Conservation (phyloP, 306 rosid genomes). For the Benincasa hispida region DNA sequence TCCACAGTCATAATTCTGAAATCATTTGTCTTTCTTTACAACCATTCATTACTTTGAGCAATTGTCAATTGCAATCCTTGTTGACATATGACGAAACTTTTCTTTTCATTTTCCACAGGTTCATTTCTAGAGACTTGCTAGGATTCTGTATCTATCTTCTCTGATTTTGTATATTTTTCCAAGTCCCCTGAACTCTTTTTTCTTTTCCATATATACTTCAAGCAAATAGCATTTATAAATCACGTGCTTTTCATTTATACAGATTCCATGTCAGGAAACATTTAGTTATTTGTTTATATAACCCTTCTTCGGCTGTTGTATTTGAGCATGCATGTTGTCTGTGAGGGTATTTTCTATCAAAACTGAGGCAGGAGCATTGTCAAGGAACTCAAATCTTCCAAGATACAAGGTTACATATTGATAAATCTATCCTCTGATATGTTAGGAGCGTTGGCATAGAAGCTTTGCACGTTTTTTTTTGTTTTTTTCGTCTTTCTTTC, state of each 20-base stretch:
- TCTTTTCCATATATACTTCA: neutral
- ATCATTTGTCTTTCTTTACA: neutral
- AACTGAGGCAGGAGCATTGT: neutral
- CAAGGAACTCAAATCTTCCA: neutral
- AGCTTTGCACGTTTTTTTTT: neutral
- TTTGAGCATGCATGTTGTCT: neutral
- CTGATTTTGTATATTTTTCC: neutral
- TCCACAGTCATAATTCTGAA: neutral
- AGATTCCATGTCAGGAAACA: neutral
- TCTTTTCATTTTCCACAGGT: neutral
- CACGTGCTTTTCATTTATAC: neutral
- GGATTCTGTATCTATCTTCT: constrained; percentile 1
- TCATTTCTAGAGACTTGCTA: neutral
- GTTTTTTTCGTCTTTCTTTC: too few species aligned
- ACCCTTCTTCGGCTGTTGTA: neutral
- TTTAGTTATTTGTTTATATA: neutral
- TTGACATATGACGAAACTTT: neutral
- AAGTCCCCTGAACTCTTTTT: neutral
- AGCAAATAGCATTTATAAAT: neutral
- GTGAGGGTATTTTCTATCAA: neutral
- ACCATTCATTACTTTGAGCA: constrained; percentile 4
- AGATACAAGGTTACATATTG: neutral
- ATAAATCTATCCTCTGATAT: neutral
- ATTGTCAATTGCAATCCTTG: neutral
- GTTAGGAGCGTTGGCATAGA: neutral